Base-by-base conservation (phyloP, 768 basidiomycete species). In the Amanita fuliginea region DNA sequence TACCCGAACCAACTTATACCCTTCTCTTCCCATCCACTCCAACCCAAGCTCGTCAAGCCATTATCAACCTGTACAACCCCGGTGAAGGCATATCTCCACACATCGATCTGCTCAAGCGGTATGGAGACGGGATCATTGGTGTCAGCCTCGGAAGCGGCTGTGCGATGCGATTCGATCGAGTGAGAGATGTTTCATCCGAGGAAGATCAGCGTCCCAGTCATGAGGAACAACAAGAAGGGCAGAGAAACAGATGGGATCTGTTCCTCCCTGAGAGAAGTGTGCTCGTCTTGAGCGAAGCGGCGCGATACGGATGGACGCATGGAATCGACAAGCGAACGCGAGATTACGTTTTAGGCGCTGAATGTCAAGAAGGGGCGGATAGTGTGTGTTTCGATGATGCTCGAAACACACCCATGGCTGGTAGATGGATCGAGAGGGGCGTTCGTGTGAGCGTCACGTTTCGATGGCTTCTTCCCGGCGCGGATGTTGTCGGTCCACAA, bases 81-180 rank as follows among this genome's bases (percentile, higher is more conserved):
- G 94, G 94, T 6, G 80, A 92, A 61, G 94, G 94, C 9, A 97
- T 98, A 55, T 70, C 81, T 0, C 76, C 89, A 0, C 94, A 97
- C 56, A 76, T 98, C 37, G 94, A 98, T 60, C 71, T 98, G 19
- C 74, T 89, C 3, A 67, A 72, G 22, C 78, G 94, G 11, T 98
- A 86, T 59, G 90, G 78, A 6, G 89, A 95, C 60, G 92, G 89
- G 1, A 94, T 98, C 46, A 70, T 97, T 19, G 90, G 90, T 7
- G 77, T 95, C 46, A 93, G 87, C 56, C 69, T 98, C 22, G 76
- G 80, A 9, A 82, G 83, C 22, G 82, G 85, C 10, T 87, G 82
- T 44, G 83, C 79, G 11, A 94, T 95, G 90, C 72, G 72, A 21
- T 91, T 94, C 56, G 67, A 72, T n/a, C 16, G 33, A 11, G 4